Conservation (phyloP, 352 stramenopile genomes). For the Nannochloropsis limnetica region DNA sequence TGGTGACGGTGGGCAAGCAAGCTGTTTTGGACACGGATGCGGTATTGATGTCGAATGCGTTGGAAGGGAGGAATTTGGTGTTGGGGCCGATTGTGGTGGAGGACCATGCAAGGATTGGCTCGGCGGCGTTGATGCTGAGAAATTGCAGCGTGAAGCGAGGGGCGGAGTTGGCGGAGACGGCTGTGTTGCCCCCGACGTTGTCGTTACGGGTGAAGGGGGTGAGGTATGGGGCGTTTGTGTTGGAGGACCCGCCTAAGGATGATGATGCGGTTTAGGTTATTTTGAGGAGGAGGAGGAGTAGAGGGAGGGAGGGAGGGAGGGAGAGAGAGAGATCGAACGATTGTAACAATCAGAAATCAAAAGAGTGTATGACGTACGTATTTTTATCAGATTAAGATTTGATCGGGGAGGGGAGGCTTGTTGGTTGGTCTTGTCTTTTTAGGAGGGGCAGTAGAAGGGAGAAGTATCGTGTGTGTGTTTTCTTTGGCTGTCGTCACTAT, state of each 20-base stretch:
- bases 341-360: too few relatives aligned
- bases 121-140: constrained; percentile 3
- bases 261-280: background rate
- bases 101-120: background rate
- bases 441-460: background rate
- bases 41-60: constrained; percentile 21
- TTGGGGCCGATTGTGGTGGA: background rate
- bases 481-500: background rate
- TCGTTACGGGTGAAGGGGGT: constrained; percentile 19
- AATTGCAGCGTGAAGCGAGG: constrained; percentile 4
- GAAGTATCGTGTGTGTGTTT: background rate
- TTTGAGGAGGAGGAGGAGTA: background rate
- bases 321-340: too few relatives aligned
- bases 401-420: background rate
- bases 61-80: constrained; percentile 4
- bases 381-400: background rate
- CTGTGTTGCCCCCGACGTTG: constrained; percentile 28
- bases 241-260: background rate
- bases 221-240: background rate
- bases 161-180: constrained; percentile 23
- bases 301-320: background rate
- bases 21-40: background rate
- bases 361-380: background rate
- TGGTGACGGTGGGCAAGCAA: constrained; percentile 20
- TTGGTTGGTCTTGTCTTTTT: too few relatives aligned